Evolutionary conservation across 129 eudicot genomes (phyloP), one percentile per base, ranked within the genome.

Genomic region (Mikania micrantha): DNA sequence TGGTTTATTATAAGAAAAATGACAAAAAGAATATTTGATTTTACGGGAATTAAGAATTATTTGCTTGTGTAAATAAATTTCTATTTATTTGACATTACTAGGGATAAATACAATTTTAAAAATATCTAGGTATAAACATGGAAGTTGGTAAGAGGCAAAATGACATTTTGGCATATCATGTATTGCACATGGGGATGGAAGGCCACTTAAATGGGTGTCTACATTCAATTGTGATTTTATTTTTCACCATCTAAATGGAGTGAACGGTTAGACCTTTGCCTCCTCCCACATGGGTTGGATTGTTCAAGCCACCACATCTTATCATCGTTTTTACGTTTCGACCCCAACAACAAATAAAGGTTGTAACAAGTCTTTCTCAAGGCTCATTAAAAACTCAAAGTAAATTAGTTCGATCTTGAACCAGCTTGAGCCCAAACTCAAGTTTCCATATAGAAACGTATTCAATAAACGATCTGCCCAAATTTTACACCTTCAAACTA

Each of bases 151-250:
- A 49, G 19, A 24, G 72, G 64, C 64, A 73, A 73, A 64, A 39
- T 73, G 66, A 17, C 35, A 64, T 52, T 50, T 73, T 73, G 78
- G 65, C 54, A 52, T 64, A 54, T 64, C 64, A 72, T 63, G 71
- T 21, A 73, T 34, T 63, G 71, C 77, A 73, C 71, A 72, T 72
- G 70, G 70, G 38, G 42, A 11, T 31, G 2, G 34, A 63, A 62
- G 52, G 70, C 40, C 38, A 29, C 67, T 45, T 27, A 72, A 72
- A 22, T 34, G 29, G 32, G 70, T 73, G 77, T 6, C 52, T 73
- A 60, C 76, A 60, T 17, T 32, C 49, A 60, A 60, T 71, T 44
- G 62, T 72, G 62, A 64, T n/a, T n/a, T n/a, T n/a, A 57, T 24
- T 71, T 64, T 63, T 73, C 71, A 73, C 65, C 71, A 56, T 44